Base-by-base conservation (phyloP, 257 asterid genomes). In the Solanum piurae region DNA sequence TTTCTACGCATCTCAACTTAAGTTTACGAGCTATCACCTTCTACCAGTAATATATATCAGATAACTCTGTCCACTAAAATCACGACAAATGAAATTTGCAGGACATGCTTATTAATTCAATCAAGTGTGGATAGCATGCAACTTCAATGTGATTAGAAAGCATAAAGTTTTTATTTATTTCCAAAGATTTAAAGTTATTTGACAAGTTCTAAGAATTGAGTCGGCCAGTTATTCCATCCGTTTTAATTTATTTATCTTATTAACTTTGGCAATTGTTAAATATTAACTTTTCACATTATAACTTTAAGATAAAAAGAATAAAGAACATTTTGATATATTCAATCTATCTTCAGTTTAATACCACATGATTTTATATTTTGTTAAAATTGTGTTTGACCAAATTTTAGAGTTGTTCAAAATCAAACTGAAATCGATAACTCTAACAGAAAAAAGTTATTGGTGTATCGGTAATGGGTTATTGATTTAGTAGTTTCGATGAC, bases 1-100 rank as follows among this genome's bases (percentile, higher is more conserved):
- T 52, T 52, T 16, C 5, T 1, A 16, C 8, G 23, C 9, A 16
- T 2, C 3, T 2, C 3, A 0, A 52, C 1, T 52, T 52, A 5
- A 5, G 4, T 16, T 16, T 2, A 52, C 3, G 1, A 52, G 0
- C 1, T 49, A 16, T 49, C 7, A 14, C 1, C 8, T 49, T 3
- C 0, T 0, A 49, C 0, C 23, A 5, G 3, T 7, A 14, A 49
- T 1, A 13, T 5, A 13, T 49, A 49, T 0, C 2, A 49, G 3
- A 44, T 44, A 44, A 44, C 0, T 44, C 0, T 44, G 0, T 44
- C 6, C 18, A 44, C 0, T 6, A 44, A 44, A 44, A 2, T 5
- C 4, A 12, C 5, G 0, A 13, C 7, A 0, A 1, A 52, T 16
- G 23, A 52, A 52, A 2, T 16, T 52, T 52, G 3, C 23, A 16